Conservation (phyloP, 2,329 filamentous ascomycete species). For the Colletotrichum viniferum region DNA sequence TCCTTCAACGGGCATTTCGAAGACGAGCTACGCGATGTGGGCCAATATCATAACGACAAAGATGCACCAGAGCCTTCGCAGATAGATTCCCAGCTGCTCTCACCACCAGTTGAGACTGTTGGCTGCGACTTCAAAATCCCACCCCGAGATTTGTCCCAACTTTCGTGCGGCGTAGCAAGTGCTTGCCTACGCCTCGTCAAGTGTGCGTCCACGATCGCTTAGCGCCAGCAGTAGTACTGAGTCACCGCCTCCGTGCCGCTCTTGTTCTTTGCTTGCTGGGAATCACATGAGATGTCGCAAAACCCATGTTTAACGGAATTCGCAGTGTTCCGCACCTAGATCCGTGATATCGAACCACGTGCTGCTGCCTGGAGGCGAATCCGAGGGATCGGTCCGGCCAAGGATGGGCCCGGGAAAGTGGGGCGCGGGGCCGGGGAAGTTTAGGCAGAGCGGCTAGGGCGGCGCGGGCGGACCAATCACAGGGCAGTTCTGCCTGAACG, state of each 20-base stretch:
- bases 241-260: background rate
- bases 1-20: too few relatives aligned
- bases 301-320: background rate
- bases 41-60: too few relatives aligned
- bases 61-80: too few relatives aligned
- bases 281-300: background rate
- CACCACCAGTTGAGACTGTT: background rate
- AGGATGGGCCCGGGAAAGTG: background rate
- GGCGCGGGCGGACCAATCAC: background rate
- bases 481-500: background rate
- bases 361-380: background rate
- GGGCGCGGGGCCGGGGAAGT: background rate
- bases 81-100: too few relatives aligned
- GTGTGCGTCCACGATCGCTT: background rate
- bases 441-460: background rate
- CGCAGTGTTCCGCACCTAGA: background rate
- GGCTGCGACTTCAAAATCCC: accelerated
- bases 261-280: background rate
- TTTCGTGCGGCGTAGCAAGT: accelerated
- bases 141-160: accelerated
- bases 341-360: background rate
- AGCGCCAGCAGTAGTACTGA: background rate
- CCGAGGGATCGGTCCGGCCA: background rate
- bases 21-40: too few relatives aligned
- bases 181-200: background rate